Percentiles rank a stretch among this genome's conserved stretches.
These are phyloP conservation scores for Cymodocea nodosa DNA, from an alignment of 116 monocot species.

Conservation along the genomic window DNA sequence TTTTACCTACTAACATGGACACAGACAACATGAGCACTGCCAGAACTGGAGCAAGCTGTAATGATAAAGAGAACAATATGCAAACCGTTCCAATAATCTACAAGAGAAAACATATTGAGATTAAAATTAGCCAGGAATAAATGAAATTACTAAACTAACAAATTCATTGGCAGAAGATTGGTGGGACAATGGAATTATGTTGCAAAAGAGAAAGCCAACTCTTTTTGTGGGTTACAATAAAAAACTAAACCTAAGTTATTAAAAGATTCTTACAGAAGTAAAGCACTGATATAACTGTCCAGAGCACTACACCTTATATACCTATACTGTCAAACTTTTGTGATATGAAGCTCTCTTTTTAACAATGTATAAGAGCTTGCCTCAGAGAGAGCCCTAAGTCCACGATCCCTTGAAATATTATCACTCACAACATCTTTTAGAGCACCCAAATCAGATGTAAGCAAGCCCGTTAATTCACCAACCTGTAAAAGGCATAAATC, in stretches of 20 bases:
- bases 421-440: constrained; percentile 82
- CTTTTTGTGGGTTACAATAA: not conserved
- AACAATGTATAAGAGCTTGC: constrained; percentile 49
- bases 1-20: constrained; percentile 77
- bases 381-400: constrained; percentile 92
- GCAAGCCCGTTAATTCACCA: constrained; percentile 89
- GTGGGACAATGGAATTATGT: not conserved
- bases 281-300: not conserved
- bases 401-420: constrained; percentile 95
- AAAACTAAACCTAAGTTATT: not conserved
- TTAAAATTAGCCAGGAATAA: constrained; percentile 7
- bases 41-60: constrained; percentile 81
- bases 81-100: constrained; percentile 84
- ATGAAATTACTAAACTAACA: not conserved
- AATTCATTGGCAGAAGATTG: not conserved
- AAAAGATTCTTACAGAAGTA: not conserved
- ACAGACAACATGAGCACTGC: constrained; percentile 77
- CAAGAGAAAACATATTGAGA: constrained; percentile 5
- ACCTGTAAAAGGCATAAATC: constrained; percentile 38
- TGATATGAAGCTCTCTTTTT: constrained; percentile 20
- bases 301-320: not conserved
- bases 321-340: not conserved
- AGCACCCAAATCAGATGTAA: constrained; percentile 91
- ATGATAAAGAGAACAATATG: constrained; percentile 75
- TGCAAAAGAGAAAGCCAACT: not conserved